Conservation (phyloP, 371 early-diverging fungal species). For the Mucor plumbeus region DNA sequence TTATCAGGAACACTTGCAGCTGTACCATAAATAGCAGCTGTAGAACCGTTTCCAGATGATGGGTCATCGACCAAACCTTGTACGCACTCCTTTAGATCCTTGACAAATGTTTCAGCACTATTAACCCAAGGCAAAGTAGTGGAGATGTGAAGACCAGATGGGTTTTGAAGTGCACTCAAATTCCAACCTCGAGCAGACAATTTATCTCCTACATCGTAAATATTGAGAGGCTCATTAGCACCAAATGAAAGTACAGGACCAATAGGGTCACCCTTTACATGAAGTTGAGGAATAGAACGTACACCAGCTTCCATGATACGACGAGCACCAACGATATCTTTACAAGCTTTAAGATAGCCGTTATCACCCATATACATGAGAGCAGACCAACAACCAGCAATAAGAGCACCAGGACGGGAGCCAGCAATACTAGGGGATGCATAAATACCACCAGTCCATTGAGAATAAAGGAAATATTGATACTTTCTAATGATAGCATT, state of each 20-base stretch:
- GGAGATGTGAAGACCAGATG: slow-evolving; percentile 89
- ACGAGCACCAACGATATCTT: slow-evolving; percentile 80
- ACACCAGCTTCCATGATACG: slow-evolving; percentile 73
- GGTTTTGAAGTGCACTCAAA: slow-evolving; percentile 88
- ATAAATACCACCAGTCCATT: slow-evolving; percentile 98
- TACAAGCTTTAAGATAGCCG: slow-evolving; percentile 87
- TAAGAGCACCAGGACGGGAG: slow-evolving; percentile 91
- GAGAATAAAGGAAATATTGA: slow-evolving; percentile 89
- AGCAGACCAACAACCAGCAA: slow-evolving; percentile 97
- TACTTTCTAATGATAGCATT: slow-evolving; percentile 78
- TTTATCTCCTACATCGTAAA: slow-evolving; percentile 86
- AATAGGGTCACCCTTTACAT: slow-evolving; percentile 85
- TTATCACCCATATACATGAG: slow-evolving; percentile 85
- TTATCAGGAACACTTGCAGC: slow-evolving; percentile 88
- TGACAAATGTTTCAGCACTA: slow-evolving; percentile 75
- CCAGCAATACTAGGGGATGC: slow-evolving; percentile 94
- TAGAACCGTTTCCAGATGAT: slow-evolving; percentile 68
- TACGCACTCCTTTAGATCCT: slow-evolving; percentile 82
- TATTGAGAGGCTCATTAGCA: slow-evolving; percentile 69
- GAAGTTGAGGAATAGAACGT: slow-evolving; percentile 70
- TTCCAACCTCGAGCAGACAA: slow-evolving; percentile 83
- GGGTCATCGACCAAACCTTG: slow-evolving; percentile 72
- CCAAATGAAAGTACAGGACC: slow-evolving; percentile 89
- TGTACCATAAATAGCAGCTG: slow-evolving; percentile 91
- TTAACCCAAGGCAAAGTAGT: slow-evolving; percentile 83